phyloP scores from a whole-genome alignment of 192 early-diverging fungal genomes.

The Umbelopsis ramanniana region DNA sequence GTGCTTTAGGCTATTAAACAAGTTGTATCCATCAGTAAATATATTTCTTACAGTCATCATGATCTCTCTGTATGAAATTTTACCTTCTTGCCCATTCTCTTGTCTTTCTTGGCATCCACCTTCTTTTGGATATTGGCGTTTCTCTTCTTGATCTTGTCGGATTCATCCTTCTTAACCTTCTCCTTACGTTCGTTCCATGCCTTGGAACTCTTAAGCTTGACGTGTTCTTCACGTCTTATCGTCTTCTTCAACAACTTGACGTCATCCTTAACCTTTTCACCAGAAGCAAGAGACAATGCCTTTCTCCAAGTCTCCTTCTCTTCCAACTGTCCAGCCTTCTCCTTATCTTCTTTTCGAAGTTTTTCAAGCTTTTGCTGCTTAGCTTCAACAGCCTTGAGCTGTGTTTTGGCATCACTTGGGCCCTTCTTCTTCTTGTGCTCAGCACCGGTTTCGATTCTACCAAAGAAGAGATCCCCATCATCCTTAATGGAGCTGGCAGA shows the following conservation, averaged over 20 bases:
- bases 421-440: slow-evolving; percentile 70
- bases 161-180: slow-evolving; percentile 61
- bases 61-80: neutral
- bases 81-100: slow-evolving; percentile 69
- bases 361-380: slow-evolving; percentile 79
- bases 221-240: slow-evolving; percentile 80
- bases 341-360: slow-evolving; percentile 63
- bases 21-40: neutral
- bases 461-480: slow-evolving; percentile 64
- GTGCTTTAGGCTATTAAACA: neutral
- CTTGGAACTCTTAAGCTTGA: slow-evolving; percentile 83
- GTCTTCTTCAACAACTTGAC: slow-evolving; percentile 88
- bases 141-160: slow-evolving; percentile 77
- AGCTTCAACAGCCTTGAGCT: slow-evolving; percentile 71
- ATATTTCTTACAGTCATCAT: slow-evolving; percentile 19
- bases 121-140: slow-evolving; percentile 84
- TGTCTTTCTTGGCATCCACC: slow-evolving; percentile 75
- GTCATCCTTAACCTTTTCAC: slow-evolving; percentile 94
- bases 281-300: slow-evolving; percentile 77
- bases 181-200: slow-evolving; percentile 85
- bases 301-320: slow-evolving; percentile 86
- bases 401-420: slow-evolving; percentile 61
- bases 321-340: slow-evolving; percentile 68
- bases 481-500: slow-evolving; percentile 51
- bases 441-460: slow-evolving; percentile 69